Conservation (phyloP, 176 grass and related monocot genomes). For the Elaeis guineensis region DNA sequence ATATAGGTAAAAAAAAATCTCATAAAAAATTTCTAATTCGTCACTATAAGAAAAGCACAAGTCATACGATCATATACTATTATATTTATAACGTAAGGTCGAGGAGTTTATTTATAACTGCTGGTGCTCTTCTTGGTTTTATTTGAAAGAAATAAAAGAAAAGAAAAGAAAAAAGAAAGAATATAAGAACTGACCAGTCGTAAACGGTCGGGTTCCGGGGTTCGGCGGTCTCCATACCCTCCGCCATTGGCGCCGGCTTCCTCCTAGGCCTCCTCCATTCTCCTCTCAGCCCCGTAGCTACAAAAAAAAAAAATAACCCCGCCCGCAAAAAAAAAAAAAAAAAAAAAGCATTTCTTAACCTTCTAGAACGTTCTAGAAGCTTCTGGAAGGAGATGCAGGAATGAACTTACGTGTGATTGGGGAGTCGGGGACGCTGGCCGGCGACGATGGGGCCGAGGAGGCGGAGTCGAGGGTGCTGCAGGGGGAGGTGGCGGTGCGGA, state of each 20-base stretch:
- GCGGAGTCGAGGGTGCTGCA: neutral
- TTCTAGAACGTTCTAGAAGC: neutral
- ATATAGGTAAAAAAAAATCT: no score
- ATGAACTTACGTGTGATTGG: neutral
- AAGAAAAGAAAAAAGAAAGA: no score
- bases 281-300: constrained; percentile 1
- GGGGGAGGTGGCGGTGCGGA: neutral
- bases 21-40: no score
- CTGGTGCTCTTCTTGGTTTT: no score
- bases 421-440: constrained; percentile 1
- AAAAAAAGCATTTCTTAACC: no score
- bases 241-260: neutral
- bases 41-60: no score
- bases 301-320: neutral
- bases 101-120: no score
- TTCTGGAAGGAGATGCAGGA: neutral
- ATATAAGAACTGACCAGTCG: constrained; percentile 6
- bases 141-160: no score
- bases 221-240: neutral
- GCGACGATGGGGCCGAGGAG: neutral
- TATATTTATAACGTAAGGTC: no score
- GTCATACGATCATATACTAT: no score
- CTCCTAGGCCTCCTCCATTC: constrained; percentile 5
- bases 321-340: neutral
- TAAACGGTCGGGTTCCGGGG: constrained; percentile 10